A percentile compares a stretch with the other conserved stretches of the same genome.
Evolutionary conservation across 2,329 filamentous ascomycete species (phyloP).

Genomic region (Curvularia spicifera): DNA sequence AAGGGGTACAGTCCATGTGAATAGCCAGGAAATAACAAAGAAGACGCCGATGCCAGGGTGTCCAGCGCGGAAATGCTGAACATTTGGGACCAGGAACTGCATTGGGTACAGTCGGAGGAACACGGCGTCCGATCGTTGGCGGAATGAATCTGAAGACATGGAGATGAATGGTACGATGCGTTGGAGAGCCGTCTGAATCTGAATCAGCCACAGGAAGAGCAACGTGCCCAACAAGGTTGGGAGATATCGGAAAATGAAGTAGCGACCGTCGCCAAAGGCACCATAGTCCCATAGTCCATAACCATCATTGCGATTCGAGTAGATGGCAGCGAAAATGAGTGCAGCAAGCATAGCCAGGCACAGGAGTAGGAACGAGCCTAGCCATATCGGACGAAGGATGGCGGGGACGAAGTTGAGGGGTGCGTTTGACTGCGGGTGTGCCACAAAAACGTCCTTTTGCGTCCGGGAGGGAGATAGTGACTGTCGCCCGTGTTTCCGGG

Average conservation of each 20-base stretch:
- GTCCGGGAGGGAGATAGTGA: conserved; percentile 22
- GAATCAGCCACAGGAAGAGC: conserved; percentile 78
- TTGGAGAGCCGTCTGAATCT: conserved; percentile 74
- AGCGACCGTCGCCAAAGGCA: conserved; percentile 72
- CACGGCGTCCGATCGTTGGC: conserved; percentile 66
- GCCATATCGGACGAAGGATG: conserved; percentile 70
- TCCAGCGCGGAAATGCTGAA: conserved; percentile 71
- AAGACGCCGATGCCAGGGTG: conserved; percentile 71
- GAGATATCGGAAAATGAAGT: conserved; percentile 86
- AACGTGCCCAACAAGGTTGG: conserved; percentile 77
- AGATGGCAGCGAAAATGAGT: conserved; percentile 71
- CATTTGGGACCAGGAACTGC: conserved; percentile 71
- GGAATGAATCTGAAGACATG: conserved; percentile 70
- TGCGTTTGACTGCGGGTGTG: conserved; percentile 53
- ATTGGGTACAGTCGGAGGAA: conserved; percentile 67
- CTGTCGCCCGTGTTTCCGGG: conserved; percentile 9
- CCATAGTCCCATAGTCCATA: conserved; percentile 70
- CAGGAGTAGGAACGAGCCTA: conserved; percentile 65
- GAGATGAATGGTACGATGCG: conserved; percentile 78
- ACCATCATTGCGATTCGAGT: conserved; percentile 57
- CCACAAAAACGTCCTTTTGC: conserved; percentile 55
- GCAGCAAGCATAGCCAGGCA: conserved; percentile 74
- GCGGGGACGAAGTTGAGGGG: conserved; percentile 72
- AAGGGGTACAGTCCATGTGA: conserved; percentile 80
- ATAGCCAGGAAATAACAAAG: conserved; percentile 75